Conservation (phyloP, 2,329 filamentous ascomycete species). For the Penicillium sp. region DNA sequence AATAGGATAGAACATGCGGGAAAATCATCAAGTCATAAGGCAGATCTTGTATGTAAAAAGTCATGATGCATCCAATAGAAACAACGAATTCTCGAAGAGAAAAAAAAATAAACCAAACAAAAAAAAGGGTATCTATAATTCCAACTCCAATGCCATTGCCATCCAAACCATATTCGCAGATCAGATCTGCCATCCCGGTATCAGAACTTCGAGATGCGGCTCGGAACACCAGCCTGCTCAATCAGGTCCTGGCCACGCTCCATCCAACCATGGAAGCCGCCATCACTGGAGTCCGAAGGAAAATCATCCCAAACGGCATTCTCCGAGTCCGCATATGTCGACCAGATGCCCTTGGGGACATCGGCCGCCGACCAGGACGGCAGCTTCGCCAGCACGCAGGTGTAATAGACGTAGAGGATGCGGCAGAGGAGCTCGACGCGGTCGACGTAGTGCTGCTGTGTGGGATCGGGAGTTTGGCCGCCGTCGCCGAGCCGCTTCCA, state of each 20-base stretch:
- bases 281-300: slow-evolving; percentile 39
- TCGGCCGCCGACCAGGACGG: slow-evolving; percentile 40
- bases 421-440: slow-evolving; percentile 45
- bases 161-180: slow-evolving; percentile 7
- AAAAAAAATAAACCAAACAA: slow-evolving; percentile 5
- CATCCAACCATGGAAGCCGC: slow-evolving; percentile 46
- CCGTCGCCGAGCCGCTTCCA: slow-evolving; percentile 46
- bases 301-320: slow-evolving; percentile 46
- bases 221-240: slow-evolving; percentile 40
- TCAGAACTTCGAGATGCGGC: slow-evolving; percentile 31
- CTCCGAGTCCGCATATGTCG: slow-evolving; percentile 44
- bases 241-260: slow-evolving; percentile 41
- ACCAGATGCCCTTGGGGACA: slow-evolving; percentile 43
- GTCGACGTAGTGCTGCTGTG: slow-evolving; percentile 41
- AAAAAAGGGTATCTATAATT: slow-evolving; percentile 40
- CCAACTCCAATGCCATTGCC: slow-evolving; percentile 26
- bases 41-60: slow-evolving; percentile 9
- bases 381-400: slow-evolving; percentile 44
- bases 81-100: slow-evolving; percentile 5
- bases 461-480: slow-evolving; percentile 36
- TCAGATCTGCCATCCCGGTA: background rate
- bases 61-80: slow-evolving; percentile 17
- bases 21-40: slow-evolving; percentile 29
- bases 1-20: slow-evolving; percentile 7
- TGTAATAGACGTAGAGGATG: slow-evolving; percentile 50